Evolutionary conservation across 257 asterid genomes (phyloP).

Genomic region (Solanum etuberosum): DNA sequence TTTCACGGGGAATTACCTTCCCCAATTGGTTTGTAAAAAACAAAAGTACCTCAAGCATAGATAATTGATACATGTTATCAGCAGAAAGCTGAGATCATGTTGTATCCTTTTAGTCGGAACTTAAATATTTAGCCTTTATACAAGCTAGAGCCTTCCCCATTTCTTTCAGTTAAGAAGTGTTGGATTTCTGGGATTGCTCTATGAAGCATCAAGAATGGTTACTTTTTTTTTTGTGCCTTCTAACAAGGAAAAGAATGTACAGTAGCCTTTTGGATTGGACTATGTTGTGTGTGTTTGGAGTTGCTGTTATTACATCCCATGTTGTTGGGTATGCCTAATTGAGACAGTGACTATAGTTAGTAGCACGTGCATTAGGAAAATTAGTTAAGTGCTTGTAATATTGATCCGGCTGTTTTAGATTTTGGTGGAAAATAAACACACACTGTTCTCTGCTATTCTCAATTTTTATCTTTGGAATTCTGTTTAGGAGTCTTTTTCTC

Average conservation of each 20-base stretch:
- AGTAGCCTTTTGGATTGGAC: neutral
- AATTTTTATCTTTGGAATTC: neutral
- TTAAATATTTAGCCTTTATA: neutral
- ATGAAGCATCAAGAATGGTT: neutral
- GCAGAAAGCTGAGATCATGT: neutral
- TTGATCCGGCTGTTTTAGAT: neutral
- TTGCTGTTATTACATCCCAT: neutral
- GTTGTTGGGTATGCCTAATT: neutral
- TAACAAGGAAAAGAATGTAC: neutral
- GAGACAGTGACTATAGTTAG: neutral
- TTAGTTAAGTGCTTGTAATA: neutral
- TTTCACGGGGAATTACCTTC: slow-evolving; percentile 27
- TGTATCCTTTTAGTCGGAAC: neutral
- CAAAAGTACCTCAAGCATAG: slow-evolving; percentile 13
- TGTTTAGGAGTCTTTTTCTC: neutral
- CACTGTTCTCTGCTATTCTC: neutral
- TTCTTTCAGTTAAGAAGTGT: neutral
- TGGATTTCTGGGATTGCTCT: neutral
- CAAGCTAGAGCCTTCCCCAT: neutral
- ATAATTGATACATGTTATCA: neutral
- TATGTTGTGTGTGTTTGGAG: neutral
- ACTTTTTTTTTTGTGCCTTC: neutral
- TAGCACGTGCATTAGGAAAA: neutral
- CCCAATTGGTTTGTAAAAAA: slow-evolving; percentile 23
- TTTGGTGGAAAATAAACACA: neutral